Conservation (phyloP, 2,329 filamentous ascomycete genomes). For the Lojkania enalia region DNA sequence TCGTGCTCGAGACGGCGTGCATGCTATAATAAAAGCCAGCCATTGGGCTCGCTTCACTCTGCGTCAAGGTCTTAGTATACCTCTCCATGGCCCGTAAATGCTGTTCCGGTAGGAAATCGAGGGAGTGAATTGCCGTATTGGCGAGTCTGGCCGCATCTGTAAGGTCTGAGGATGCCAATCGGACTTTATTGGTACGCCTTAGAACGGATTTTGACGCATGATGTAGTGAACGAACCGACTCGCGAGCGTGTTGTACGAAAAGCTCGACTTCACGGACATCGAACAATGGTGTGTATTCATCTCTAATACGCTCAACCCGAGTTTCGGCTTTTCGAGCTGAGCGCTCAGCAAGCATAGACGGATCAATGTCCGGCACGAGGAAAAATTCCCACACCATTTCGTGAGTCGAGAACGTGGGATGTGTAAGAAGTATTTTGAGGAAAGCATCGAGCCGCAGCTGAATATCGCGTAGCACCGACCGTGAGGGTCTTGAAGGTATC, state of each 20-base stretch:
- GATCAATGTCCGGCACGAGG: constrained; percentile 89
- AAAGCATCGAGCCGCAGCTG: constrained; percentile 87
- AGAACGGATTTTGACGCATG: constrained; percentile 81
- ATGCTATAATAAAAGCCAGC: constrained; percentile 74
- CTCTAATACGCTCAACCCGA: constrained; percentile 78
- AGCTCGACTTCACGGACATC: constrained; percentile 88
- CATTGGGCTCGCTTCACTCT: constrained; percentile 73
- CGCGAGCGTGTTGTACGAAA: constrained; percentile 87
- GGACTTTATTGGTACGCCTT: constrained; percentile 74
- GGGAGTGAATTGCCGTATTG: constrained; percentile 56
- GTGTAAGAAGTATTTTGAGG: constrained; percentile 79
- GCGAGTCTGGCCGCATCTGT: constrained; percentile 64
- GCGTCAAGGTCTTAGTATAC: constrained; percentile 68
- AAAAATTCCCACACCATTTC: constrained; percentile 99
- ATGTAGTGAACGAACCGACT: constrained; percentile 84
- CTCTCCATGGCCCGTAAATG: constrained; percentile 73
- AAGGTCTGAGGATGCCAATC: constrained; percentile 67
- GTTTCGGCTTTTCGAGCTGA: constrained; percentile 84
- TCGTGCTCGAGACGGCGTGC: constrained; percentile 79
- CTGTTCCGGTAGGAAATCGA: constrained; percentile 67
- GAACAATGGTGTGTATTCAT: constrained; percentile 81
- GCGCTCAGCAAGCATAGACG: constrained; percentile 85
- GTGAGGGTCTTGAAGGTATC: constrained; percentile 87
- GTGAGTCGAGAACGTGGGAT: constrained; percentile 92
- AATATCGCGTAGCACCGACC: constrained; percentile 82